Evolutionary conservation across 768 basidiomycete genomes (phyloP).

Genomic region (Hebeloma cylindrosporum): DNA sequence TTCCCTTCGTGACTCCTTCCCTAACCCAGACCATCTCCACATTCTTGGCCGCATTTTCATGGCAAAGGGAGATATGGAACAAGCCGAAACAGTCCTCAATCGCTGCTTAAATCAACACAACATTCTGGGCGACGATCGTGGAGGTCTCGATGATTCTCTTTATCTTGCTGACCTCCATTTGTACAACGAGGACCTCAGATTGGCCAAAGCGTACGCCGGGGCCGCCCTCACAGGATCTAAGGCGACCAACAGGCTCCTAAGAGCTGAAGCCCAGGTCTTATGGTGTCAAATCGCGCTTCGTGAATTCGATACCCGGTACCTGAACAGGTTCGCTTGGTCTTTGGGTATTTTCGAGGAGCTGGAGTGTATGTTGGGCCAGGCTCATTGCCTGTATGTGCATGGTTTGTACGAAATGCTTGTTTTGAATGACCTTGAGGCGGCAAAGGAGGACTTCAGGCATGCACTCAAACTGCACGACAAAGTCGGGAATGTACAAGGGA

Average conservation of each 20-base stretch:
- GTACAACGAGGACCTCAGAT: slow-evolving; percentile 9
- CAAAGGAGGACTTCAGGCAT: slow-evolving; percentile 12
- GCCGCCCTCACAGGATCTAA: no score
- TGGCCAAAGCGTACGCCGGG: no score
- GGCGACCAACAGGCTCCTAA: no score
- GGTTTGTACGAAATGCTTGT: slow-evolving; percentile 15
- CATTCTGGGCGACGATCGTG: slow-evolving; percentile 16
- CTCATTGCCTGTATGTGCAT: slow-evolving; percentile 19
- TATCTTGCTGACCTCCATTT: slow-evolving; percentile 18
- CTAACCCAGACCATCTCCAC: slow-evolving; percentile 28
- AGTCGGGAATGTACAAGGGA: slow-evolving; percentile 16
- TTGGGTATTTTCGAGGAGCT: slow-evolving; percentile 8
- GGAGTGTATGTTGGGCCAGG: slow-evolving; percentile 17
- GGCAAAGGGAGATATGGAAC: slow-evolving; percentile 17
- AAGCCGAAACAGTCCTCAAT: slow-evolving; percentile 15
- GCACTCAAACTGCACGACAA: slow-evolving; percentile 11
- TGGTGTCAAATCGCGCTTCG: background rate
- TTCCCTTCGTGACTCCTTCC: slow-evolving; percentile 18
- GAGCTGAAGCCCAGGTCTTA: background rate
- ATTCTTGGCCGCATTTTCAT: slow-evolving; percentile 24
- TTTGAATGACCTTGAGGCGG: slow-evolving; percentile 7
- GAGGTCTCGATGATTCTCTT: slow-evolving; percentile 19
- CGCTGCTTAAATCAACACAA: slow-evolving; percentile 18
- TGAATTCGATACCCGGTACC: background rate
- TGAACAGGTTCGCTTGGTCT: slow-evolving; percentile 5